Evolutionary conservation across 2,329 filamentous ascomycete genomes (phyloP).

Genomic region (Apiospora kogelbergensis): DNA sequence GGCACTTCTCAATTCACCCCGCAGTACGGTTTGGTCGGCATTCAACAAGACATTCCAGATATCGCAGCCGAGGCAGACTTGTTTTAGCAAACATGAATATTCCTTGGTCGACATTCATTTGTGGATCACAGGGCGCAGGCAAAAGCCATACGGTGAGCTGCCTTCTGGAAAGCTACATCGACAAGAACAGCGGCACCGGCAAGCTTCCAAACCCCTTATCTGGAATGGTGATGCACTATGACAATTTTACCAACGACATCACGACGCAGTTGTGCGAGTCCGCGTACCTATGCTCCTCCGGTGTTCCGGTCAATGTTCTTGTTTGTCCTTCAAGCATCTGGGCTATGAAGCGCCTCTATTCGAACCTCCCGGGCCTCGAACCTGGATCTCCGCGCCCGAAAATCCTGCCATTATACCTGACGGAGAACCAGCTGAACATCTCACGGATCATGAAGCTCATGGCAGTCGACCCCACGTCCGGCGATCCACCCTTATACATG

Average conservation of each 20-base stretch:
- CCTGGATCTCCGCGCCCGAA: conserved; percentile 29
- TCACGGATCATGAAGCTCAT: conserved; percentile 52
- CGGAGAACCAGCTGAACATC: conserved; percentile 46
- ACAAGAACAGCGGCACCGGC: conserved; percentile 35
- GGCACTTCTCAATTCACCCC: background rate
- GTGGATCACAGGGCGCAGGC: conserved; percentile 58
- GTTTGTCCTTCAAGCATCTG: conserved; percentile 46
- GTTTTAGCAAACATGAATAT: conserved; percentile 50
- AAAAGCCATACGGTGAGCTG: conserved; percentile 58
- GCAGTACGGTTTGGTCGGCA: background rate
- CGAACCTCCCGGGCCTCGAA: conserved; percentile 29
- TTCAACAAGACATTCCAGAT: conserved; percentile 5
- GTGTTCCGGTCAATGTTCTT: conserved; percentile 46
- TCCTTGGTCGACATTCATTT: conserved; percentile 60
- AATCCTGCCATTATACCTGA: conserved; percentile 44
- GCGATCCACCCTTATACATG: conserved; percentile 48
- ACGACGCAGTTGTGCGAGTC: conserved; percentile 45
- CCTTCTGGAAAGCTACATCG: conserved; percentile 41
- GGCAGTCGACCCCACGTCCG: conserved; percentile 40
- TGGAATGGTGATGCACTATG: conserved; percentile 54
- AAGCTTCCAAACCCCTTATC: conserved; percentile 43
- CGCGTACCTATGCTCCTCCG: conserved; percentile 48
- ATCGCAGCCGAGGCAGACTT: conserved; percentile 13
- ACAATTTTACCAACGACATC: conserved; percentile 35
- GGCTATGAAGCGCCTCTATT: conserved; percentile 41